Base-by-base conservation (phyloP, 441 rosid genomes). In the Brassica balearica region DNA sequence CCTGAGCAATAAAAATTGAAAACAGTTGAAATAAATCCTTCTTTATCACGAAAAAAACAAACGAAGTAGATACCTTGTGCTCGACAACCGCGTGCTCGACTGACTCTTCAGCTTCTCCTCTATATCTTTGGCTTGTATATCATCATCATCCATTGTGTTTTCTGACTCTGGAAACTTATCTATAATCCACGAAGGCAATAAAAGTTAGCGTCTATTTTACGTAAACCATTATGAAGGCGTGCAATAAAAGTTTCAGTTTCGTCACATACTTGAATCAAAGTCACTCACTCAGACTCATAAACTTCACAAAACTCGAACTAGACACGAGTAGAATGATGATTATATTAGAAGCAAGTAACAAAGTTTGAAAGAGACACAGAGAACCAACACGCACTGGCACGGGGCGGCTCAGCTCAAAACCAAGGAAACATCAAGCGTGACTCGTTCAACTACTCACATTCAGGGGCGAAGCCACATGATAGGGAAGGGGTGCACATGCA, bases 61-160 rank as follows among this genome's bases (percentile, higher is more conserved):
- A 66, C 23, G 5, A 43, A 14, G n/a, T 14, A n/a, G 19, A 17
- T 73, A 91, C 98, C 97, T 93, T 95, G 34, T 0, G 19, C 78
- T 90, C 97, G 61, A 91, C 88, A 34, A 93, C 76, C 6, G 84
- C 89, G 43, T 77, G 66, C 78, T 93, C 98, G 60, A 63, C 69
- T 55, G 80, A 62, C 89, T 86, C 69, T 82, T 88, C 77, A 90
- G 78, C 76, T 86, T 89, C 82, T 88, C 92, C 74, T 91, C 92
- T 27, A 82, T 22, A 68, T 78, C 20, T 64, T 36, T 77, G 3
- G 34, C 56, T 76, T 81, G 68, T n/a, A 10, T 6, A 34, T 34
- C 38, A 34, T 34, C 19, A 51, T 72, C 60, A 32, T 32, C 83
- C 83, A 80, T 75, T 29, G 68, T 15, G 68, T 27, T 10, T 22